Evolutionary conservation across 148 eudicot genomes (phyloP).

Genomic region (Talinum fruticosum): DNA sequence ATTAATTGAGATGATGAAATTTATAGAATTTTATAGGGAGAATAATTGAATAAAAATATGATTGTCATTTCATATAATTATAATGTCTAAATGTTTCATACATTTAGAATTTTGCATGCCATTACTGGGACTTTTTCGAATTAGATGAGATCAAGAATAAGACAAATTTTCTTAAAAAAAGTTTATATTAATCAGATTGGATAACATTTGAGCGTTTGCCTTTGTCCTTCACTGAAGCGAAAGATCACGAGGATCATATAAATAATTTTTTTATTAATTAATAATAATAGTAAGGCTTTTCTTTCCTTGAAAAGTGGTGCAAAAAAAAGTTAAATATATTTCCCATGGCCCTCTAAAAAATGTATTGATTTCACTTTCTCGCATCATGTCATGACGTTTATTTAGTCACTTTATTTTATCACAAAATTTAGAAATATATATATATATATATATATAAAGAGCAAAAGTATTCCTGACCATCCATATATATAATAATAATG

Average conservation of each 20-base stretch:
- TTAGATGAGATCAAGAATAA: background rate
- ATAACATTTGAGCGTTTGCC: conserved; percentile 14
- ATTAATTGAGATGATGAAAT: no score
- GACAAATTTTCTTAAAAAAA: background rate
- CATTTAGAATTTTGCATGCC: background rate
- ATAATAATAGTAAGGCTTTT: conserved; percentile 7
- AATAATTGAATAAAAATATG: no score
- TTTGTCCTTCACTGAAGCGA: conserved; percentile 29
- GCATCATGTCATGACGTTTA: conserved; percentile 2
- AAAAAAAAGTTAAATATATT: background rate
- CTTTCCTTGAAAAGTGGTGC: conserved; percentile 7
- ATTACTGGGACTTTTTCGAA: conserved; percentile 1
- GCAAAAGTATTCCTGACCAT: no score
- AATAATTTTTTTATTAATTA: background rate
- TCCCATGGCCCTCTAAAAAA: background rate
- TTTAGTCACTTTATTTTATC: background rate
- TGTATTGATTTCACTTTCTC: background rate
- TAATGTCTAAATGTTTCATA: background rate
- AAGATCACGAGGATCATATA: conserved; percentile 17
- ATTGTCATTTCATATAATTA: no score
- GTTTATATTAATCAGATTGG: background rate
- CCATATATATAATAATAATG: no score
- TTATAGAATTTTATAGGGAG: no score
- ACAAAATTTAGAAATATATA: background rate
- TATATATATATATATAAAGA: no score